A percentile compares a stretch with the other conserved stretches of the same genome.
Conservation (phyloP, 495 filamentous ascomycete genomes). For the Aspergillus sclerotioniger region DNA sequence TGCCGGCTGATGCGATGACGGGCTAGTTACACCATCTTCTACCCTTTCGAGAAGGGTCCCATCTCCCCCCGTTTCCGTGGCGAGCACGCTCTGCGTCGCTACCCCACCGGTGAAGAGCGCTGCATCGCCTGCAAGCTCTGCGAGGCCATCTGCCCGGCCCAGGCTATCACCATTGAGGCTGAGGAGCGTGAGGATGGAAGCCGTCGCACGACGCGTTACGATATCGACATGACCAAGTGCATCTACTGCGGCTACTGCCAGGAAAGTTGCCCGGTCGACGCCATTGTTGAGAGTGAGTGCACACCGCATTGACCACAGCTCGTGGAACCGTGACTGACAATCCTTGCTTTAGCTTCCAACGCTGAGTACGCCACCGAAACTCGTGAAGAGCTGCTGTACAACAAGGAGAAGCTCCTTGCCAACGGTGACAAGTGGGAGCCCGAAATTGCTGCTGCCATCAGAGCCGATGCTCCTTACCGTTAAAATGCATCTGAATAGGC, state of each 20-base stretch:
- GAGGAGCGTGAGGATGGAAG: slow-evolving; percentile 96
- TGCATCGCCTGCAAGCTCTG: slow-evolving; percentile 99
- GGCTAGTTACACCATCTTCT: slow-evolving; percentile 90
- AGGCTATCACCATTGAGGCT: slow-evolving; percentile 97
- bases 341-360: slow-evolving; percentile 62
- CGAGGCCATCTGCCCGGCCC: slow-evolving; percentile 95
- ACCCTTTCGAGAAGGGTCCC: slow-evolving; percentile 98
- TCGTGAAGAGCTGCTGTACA: slow-evolving; percentile 94
- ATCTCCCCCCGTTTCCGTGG: slow-evolving; percentile 97
- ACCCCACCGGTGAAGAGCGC: slow-evolving; percentile 95
- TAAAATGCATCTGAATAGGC: slow-evolving; percentile 37
- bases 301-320: neutral
- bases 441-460: slow-evolving; percentile 85
- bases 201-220: slow-evolving; percentile 91
- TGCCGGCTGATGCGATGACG: slow-evolving; percentile 11
- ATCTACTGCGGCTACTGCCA: slow-evolving; percentile 99
- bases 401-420: slow-evolving; percentile 90
- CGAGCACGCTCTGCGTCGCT: slow-evolving; percentile 91
- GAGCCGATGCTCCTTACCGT: slow-evolving; percentile 87
- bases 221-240: slow-evolving; percentile 99
- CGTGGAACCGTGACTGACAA: slow-evolving; percentile 22
- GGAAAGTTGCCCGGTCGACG: slow-evolving; percentile 97
- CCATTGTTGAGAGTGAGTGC: slow-evolving; percentile 86
- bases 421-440: slow-evolving; percentile 99
- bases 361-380: slow-evolving; percentile 98